A percentile compares a stretch with the other conserved stretches of the same genome.
These are phyloP conservation scores for Psidium guajava DNA, from an alignment of 345 rosid species.

Conservation along the genomic window DNA sequence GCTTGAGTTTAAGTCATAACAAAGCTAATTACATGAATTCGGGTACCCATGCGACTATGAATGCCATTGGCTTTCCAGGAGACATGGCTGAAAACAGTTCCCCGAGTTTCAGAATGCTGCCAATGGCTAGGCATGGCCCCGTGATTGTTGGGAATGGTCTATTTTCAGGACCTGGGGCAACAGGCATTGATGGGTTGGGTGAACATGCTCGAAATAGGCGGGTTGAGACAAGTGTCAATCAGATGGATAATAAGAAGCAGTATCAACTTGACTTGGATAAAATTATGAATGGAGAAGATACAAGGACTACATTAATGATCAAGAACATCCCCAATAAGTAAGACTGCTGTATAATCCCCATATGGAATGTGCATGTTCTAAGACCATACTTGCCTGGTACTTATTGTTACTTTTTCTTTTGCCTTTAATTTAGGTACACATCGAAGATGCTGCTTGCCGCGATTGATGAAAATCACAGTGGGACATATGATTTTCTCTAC, in stretches of 20 bases:
- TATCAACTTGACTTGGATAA: slow-evolving; percentile 85
- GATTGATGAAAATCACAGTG: slow-evolving; percentile 72
- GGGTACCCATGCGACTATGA: slow-evolving; percentile 29
- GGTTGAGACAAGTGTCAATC: slow-evolving; percentile 34
- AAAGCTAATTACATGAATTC: slow-evolving; percentile 35
- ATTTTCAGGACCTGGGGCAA: slow-evolving; percentile 32
- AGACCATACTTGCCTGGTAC: neutral
- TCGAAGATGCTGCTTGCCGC: slow-evolving; percentile 93
- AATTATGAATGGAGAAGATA: slow-evolving; percentile 68
- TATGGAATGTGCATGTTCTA: neutral
- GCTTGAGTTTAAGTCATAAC: slow-evolving; percentile 31
- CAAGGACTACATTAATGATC: slow-evolving; percentile 80
- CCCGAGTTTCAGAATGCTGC: slow-evolving; percentile 41
- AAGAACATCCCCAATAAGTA: slow-evolving; percentile 98
- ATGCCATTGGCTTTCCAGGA: slow-evolving; percentile 40
- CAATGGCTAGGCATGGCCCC: slow-evolving; percentile 38
- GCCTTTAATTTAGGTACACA: slow-evolving; percentile 52
- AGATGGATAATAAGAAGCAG: slow-evolving; percentile 51
- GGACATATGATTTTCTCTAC: slow-evolving; percentile 86
- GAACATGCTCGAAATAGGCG: slow-evolving; percentile 40
- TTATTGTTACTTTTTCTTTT: slow-evolving; percentile 4
- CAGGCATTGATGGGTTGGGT: slow-evolving; percentile 32
- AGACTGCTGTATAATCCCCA: slow-evolving; percentile 6
- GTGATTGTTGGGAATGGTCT: slow-evolving; percentile 40
- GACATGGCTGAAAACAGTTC: slow-evolving; percentile 40